Conservation (phyloP, 805 yeast genomes). For the Candida sakaeoensis region DNA sequence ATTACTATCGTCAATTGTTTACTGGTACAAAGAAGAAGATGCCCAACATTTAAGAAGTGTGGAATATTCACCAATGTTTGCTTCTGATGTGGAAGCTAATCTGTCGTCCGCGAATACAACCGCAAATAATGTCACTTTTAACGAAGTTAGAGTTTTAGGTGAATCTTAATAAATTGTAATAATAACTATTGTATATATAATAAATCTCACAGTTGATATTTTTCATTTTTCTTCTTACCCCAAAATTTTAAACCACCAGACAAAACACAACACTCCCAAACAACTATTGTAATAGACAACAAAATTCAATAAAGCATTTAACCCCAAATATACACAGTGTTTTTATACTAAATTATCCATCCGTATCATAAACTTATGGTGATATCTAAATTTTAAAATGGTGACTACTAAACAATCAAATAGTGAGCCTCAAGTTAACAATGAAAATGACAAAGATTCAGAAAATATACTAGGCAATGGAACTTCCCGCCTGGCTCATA, state of each 20-base stretch:
- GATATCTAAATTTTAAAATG: neutral
- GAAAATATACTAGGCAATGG: neutral
- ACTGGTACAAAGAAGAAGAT: constrained; percentile 58
- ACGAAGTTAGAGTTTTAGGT: constrained; percentile 9
- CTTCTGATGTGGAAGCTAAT: constrained; percentile 4
- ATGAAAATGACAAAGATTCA: neutral
- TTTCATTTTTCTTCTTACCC: constrained; percentile 1
- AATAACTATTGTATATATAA: neutral
- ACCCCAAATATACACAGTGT: too few species aligned
- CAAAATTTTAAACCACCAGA: neutral
- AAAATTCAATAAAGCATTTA: too few species aligned
- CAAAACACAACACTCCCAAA: neutral
- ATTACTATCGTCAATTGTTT: constrained; percentile 50
- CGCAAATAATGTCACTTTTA: neutral
- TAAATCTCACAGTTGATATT: neutral
- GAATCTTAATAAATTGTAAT: neutral
- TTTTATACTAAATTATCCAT: too few species aligned
- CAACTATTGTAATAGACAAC: too few species aligned
- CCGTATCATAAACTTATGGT: too few species aligned
- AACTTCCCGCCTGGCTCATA: neutral
- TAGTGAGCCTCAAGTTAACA: constrained; percentile 1
- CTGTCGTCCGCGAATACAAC: neutral
- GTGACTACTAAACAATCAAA: constrained; percentile 4
- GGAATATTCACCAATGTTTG: constrained; percentile 7
- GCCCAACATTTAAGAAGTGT: constrained; percentile 17